These are phyloP conservation scores for Solanum dulcamara DNA, from an alignment of 257 asterid species.

Conservation along the genomic window DNA sequence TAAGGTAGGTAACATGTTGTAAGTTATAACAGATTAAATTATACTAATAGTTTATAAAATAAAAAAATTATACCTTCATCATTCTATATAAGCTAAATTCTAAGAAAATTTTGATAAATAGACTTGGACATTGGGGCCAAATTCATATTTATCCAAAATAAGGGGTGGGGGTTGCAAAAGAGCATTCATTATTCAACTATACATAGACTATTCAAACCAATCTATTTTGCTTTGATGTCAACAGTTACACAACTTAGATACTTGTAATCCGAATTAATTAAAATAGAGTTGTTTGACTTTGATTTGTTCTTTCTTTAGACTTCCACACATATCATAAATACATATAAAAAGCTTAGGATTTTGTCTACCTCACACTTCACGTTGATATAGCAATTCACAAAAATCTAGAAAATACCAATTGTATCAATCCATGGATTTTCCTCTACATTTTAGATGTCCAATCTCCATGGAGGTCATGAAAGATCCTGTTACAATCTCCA, in stretches of 20 bases:
- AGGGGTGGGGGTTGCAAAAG: neutral
- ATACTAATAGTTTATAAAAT: neutral
- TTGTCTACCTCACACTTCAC: neutral
- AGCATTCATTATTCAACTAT: neutral
- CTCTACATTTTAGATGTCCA: conserved; percentile 74
- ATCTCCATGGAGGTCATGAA: conserved; percentile 91
- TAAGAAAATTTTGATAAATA: neutral
- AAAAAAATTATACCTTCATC: neutral
- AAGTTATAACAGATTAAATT: neutral
- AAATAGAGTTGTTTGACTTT: conserved; percentile 30
- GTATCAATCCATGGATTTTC: conserved; percentile 33
- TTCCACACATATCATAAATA: conserved; percentile 5
- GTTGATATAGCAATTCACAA: neutral
- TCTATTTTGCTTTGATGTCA: conserved; percentile 19
- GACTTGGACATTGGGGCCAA: neutral
- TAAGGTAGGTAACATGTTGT: neutral
- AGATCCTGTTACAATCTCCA: conserved; percentile 75
- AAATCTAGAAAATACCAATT: neutral
- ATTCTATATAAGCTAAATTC: neutral
- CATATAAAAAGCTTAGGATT: conserved; percentile 4
- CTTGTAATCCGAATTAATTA: neutral
- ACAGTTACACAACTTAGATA: conserved; percentile 18
- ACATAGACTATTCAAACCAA: conserved; percentile 7
- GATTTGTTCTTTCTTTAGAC: conserved; percentile 33
- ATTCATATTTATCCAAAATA: neutral